Conservation (phyloP, 208 protist species). For the Hexamita inflata region DNA sequence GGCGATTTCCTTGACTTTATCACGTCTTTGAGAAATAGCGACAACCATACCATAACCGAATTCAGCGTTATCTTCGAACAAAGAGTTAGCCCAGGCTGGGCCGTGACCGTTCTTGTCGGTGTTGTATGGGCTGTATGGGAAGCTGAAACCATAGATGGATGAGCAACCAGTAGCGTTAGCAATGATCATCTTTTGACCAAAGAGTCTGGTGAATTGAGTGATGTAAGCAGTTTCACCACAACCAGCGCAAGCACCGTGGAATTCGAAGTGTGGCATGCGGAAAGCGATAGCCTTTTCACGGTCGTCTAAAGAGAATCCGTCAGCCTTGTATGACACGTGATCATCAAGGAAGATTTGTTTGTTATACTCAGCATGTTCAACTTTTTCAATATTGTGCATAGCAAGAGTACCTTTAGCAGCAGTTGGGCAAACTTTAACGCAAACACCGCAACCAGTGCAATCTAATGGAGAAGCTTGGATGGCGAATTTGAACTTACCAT, state of each 20-base stretch:
- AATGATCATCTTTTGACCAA: slow-evolving; percentile 55
- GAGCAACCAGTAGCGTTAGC: slow-evolving; percentile 59
- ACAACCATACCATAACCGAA: slow-evolving; percentile 38
- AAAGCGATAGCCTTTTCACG: slow-evolving; percentile 41
- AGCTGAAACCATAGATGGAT: slow-evolving; percentile 33
- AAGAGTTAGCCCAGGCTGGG: slow-evolving; percentile 42
- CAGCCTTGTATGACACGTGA: slow-evolving; percentile 17
- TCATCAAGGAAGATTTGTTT: slow-evolving; percentile 49
- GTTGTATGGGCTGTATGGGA: slow-evolving; percentile 32
- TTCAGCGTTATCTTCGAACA: slow-evolving; percentile 49
- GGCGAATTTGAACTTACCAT: slow-evolving; percentile 38
- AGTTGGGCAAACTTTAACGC: slow-evolving; percentile 47
- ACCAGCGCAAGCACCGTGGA: slow-evolving; percentile 56
- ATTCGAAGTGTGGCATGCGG: slow-evolving; percentile 56
- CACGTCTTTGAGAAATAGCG: slow-evolving; percentile 25
- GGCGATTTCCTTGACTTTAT: background rate
- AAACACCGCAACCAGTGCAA: slow-evolving; percentile 58
- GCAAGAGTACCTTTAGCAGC: slow-evolving; percentile 40
- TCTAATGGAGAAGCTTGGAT: slow-evolving; percentile 54
- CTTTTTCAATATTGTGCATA: slow-evolving; percentile 35
- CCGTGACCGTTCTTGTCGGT: slow-evolving; percentile 37
- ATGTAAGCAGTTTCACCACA: slow-evolving; percentile 59
- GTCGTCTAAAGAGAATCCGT: slow-evolving; percentile 10
- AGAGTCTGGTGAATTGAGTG: slow-evolving; percentile 59
- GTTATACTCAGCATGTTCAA: slow-evolving; percentile 31